A percentile compares a stretch with the other conserved stretches of the same genome.
Conservation (phyloP, 257 asterid species). For the Galeopsis tetrahit region DNA sequence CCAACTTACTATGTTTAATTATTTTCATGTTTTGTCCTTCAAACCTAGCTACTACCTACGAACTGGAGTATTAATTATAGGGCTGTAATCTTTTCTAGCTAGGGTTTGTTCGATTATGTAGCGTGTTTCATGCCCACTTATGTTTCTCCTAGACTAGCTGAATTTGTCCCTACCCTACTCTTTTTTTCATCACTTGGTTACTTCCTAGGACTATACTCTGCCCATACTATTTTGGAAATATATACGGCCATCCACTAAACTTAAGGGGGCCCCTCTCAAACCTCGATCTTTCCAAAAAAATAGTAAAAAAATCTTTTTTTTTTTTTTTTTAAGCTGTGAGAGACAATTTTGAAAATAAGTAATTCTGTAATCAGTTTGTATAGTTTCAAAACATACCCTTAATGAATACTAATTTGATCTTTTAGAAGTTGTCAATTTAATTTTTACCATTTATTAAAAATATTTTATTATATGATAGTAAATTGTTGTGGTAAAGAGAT, state of each 20-base stretch:
- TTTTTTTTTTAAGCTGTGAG: too few relatives aligned
- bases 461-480: too few relatives aligned
- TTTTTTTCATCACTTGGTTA: conserved; percentile 9
- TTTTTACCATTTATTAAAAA: too few relatives aligned
- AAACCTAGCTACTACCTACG: conserved; percentile 4
- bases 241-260: background rate
- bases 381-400: too few relatives aligned
- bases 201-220: background rate
- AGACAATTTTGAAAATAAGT: too few relatives aligned
- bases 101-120: conserved; percentile 23
- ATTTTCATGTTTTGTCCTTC: conserved; percentile 22
- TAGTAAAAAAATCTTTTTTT: too few relatives aligned
- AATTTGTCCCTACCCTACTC: background rate
- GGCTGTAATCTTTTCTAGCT: conserved; percentile 15
- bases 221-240: background rate
- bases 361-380: too few relatives aligned
- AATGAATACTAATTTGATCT: too few relatives aligned
- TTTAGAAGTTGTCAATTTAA: too few relatives aligned
- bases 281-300: too few relatives aligned
- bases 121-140: conserved; percentile 9
- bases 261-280: too few relatives aligned
- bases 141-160: conserved; percentile 11
- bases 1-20: conserved; percentile 33
- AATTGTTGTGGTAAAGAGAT: too few relatives aligned
- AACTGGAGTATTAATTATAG: background rate